These are phyloP conservation scores for Hypoxylon sp. DNA, from an alignment of 2,329 filamentous ascomycete genomes.

Conservation along the genomic window DNA sequence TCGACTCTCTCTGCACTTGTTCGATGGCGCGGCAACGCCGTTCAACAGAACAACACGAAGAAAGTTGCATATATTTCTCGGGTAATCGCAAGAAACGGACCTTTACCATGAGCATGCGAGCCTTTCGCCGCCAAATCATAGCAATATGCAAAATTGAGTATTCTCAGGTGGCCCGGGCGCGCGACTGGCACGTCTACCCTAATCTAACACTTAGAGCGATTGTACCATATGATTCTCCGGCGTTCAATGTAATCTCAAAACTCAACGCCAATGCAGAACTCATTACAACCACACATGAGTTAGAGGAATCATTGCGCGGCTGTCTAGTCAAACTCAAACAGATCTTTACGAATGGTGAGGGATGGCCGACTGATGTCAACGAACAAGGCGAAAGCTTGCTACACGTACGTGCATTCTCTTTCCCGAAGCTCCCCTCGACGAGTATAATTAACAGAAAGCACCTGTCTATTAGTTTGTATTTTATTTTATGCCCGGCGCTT, in stretches of 20 bases:
- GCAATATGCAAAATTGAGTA: slow-evolving; percentile 14
- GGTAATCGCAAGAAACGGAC: slow-evolving; percentile 8
- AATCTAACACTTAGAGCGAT: slow-evolving; percentile 23
- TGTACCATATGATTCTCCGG: slow-evolving; percentile 16
- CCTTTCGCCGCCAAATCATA: slow-evolving; percentile 10
- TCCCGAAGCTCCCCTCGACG: background rate
- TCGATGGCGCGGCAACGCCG: background rate
- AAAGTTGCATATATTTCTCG: slow-evolving; percentile 22
- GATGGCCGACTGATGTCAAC: slow-evolving; percentile 27
- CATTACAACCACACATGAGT: background rate
- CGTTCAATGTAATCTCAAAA: background rate
- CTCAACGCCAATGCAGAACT: background rate
- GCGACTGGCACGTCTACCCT: slow-evolving; percentile 25
- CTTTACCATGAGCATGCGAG: slow-evolving; percentile 1
- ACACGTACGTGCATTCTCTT: slow-evolving; percentile 10
- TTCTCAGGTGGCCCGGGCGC: slow-evolving; percentile 13
- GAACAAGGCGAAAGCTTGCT: background rate
- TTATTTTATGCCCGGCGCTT: background rate
- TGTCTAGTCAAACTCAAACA: slow-evolving; percentile 9
- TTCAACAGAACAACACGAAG: slow-evolving; percentile 8
- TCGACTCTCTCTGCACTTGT: slow-evolving; percentile 26
- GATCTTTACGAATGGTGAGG: slow-evolving; percentile 19
- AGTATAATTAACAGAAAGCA: background rate
- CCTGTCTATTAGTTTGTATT: background rate
- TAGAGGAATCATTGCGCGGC: background rate